Conservation (phyloP, 768 basidiomycete genomes). For the Agaricus sinodeliciosus region DNA sequence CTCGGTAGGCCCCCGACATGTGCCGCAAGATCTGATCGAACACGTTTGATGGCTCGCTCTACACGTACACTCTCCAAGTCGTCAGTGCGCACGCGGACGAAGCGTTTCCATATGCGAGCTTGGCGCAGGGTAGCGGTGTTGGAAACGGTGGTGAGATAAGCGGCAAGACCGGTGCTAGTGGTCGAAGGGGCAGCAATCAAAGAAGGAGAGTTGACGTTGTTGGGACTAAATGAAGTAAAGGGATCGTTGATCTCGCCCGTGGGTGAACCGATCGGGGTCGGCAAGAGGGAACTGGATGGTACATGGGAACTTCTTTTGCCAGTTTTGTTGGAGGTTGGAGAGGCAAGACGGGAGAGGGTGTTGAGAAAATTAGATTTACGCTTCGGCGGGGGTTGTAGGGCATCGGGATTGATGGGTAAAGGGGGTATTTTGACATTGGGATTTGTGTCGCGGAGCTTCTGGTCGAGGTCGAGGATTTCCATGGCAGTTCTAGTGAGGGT, state of each 20-base stretch:
- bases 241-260: slow-evolving; percentile 56
- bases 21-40: slow-evolving; percentile 76
- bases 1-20: slow-evolving; percentile 40
- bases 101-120: slow-evolving; percentile 74
- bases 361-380: slow-evolving; percentile 82
- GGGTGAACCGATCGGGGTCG: slow-evolving; percentile 45
- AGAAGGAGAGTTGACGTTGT: slow-evolving; percentile 22
- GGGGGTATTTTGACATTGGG: slow-evolving; percentile 51
- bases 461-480: slow-evolving; percentile 79
- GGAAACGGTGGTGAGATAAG: slow-evolving; percentile 75
- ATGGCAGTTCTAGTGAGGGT: slow-evolving; percentile 74
- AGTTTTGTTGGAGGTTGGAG: slow-evolving; percentile 54
- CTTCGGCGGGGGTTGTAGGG: slow-evolving; percentile 53
- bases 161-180: slow-evolving; percentile 61
- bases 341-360: slow-evolving; percentile 78
- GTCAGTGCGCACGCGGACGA: slow-evolving; percentile 79
- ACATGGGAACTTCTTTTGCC: slow-evolving; percentile 30
- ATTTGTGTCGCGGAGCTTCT: slow-evolving; percentile 65
- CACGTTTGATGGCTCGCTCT: slow-evolving; percentile 84
- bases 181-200: slow-evolving; percentile 30
- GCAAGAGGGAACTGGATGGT: slow-evolving; percentile 25
- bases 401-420: slow-evolving; percentile 52
- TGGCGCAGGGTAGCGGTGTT: slow-evolving; percentile 59
- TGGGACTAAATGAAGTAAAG: slow-evolving; percentile 38
- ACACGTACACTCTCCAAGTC: slow-evolving; percentile 84